Evolutionary conservation across 306 rosid genomes (phyloP).

Genomic region (Pyrus pyrifolia): DNA sequence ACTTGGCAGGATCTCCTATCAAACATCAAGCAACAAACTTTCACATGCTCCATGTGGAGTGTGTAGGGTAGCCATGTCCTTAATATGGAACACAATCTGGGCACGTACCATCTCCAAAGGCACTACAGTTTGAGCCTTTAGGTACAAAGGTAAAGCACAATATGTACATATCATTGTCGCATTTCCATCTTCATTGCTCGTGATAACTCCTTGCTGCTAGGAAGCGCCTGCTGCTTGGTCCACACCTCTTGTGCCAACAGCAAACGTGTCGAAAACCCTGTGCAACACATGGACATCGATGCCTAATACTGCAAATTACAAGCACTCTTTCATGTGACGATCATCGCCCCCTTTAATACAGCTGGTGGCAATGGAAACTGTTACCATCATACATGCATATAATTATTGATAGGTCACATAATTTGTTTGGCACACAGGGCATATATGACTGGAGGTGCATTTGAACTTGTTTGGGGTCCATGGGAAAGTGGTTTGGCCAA

Average conservation of each 20-base stretch:
- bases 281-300: neutral
- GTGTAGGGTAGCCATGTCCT: neutral
- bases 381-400: neutral
- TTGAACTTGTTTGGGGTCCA: neutral
- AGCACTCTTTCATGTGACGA: neutral
- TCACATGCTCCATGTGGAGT: neutral
- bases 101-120: neutral
- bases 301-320: neutral
- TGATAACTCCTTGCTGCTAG: neutral
- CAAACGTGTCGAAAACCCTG: neutral
- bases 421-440: neutral
- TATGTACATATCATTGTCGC: neutral
- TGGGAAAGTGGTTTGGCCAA: neutral
- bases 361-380: neutral
- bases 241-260: neutral
- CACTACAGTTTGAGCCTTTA: neutral
- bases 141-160: neutral
- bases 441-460: neutral
- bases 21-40: neutral
- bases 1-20: neutral
- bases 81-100: neutral
- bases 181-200: neutral
- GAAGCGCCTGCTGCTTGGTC: neutral
- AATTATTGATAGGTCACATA: neutral
- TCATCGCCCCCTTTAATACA: neutral